Evolutionary conservation across 306 rosid genomes (phyloP), one percentile per base, ranked within the genome.

Genomic region (Ormosia semicastrata): DNA sequence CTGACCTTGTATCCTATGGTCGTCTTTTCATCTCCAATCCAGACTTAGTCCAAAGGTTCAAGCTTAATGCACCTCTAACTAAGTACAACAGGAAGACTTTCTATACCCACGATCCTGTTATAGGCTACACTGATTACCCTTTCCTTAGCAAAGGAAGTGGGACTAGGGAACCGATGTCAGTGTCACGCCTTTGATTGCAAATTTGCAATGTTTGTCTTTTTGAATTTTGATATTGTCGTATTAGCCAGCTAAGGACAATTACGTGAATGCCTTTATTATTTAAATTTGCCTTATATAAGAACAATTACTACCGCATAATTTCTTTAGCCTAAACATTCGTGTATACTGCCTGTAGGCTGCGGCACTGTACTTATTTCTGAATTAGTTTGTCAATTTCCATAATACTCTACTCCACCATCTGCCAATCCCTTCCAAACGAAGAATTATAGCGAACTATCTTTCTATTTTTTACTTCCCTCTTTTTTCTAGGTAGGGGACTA

Each of bases 51-150:
- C 44, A 64, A 65, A 88, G 97, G 76, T 86, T 94, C 52, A 88
- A 83, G 92, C 82, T 82, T 40, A 88, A 89, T 76, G 93, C 95
- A 29, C 90, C 95, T 15, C 75, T 94, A 30, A 91, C 65, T 36
- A 92, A 57, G 91, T 92, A 94, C 73, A 80, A 80, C 30, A 88
- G 98, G 85, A 91, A 89, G 76, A 90, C 93, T 9, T 94, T 94
- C 86, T 92, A 92, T 80, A 92, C 97, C 2, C 93, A 89, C 39
- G 91, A 94, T 72, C 98, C 97, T 67, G 94, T 92, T 49, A 88
- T 85, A 71, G 98, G 98, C 50, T 94, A 92, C 84, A 91, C 95
- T 13, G 97, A 94, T 62, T 92, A 94, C 75, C 95, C 95, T 33
- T 92, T 92, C 79, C 90, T 92, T 6, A 65, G 34, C 47, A 36